Percentiles rank a stretch among this genome's conserved stretches.
Evolutionary conservation across 2,329 filamentous ascomycete genomes (phyloP).

Genomic region (Chaetomiaceae sp.): DNA sequence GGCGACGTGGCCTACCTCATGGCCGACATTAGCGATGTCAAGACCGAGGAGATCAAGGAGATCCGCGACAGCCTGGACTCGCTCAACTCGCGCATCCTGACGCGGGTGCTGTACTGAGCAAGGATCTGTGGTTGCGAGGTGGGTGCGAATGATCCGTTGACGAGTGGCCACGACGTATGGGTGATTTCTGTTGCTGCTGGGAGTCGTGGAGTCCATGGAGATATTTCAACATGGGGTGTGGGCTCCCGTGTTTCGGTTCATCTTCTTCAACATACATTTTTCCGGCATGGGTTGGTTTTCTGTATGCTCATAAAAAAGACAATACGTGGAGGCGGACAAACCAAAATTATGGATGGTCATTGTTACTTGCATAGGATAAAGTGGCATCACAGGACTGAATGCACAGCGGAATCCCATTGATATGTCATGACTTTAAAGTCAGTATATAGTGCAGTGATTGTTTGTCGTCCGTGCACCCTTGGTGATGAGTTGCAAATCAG

Average conservation of each 20-base stretch:
- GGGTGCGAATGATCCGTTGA: too few relatives aligned
- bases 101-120: conserved; percentile 37
- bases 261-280: conserved; percentile 5
- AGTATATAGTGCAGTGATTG: too few relatives aligned
- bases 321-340: background rate
- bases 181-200: conserved; percentile 1
- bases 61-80: conserved; percentile 77
- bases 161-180: too few relatives aligned
- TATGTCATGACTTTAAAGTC: too few relatives aligned
- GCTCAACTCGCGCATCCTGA: conserved; percentile 51
- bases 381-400: background rate
- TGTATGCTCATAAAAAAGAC: background rate
- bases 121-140: too few relatives aligned
- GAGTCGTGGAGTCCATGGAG: conserved; percentile 9
- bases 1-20: conserved; percentile 95
- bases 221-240: conserved; percentile 17
- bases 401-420: too few relatives aligned
- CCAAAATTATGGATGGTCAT: background rate
- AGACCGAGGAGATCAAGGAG: conserved; percentile 73
- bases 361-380: background rate
- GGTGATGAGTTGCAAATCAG: too few relatives aligned
- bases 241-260: conserved; percentile 1
- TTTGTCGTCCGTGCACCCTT: too few relatives aligned
- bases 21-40: conserved; percentile 91
- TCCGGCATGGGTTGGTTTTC: background rate